phyloP scores from a whole-genome alignment of 116 monocot genomes.

The Phalaenopsis hybrid region DNA sequence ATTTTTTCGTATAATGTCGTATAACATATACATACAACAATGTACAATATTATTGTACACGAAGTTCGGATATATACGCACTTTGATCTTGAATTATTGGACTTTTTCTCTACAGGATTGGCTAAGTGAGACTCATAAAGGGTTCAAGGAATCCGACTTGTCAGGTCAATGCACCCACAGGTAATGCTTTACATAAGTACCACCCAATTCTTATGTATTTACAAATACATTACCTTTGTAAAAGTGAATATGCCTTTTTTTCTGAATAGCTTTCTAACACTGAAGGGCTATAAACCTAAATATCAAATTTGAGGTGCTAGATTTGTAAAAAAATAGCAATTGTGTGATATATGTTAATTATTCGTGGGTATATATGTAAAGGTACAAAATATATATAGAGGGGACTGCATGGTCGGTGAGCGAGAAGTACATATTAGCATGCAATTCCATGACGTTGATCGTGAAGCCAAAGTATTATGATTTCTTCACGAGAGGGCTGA shows the following conservation, averaged over 20 bases:
- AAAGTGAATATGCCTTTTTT: no score
- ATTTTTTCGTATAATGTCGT: no score
- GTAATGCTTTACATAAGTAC: background rate
- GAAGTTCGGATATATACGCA: no score
- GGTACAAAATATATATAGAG: slow-evolving; percentile 55
- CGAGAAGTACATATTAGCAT: slow-evolving; percentile 56
- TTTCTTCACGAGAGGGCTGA: slow-evolving; percentile 33
- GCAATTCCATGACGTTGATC: slow-evolving; percentile 39
- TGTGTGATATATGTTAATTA: no score
- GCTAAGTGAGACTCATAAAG: slow-evolving; percentile 31
- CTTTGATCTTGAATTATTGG: no score
- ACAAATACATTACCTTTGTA: no score
- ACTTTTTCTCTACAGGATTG: slow-evolving; percentile 25
- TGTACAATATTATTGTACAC: no score
- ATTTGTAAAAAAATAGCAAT: background rate
- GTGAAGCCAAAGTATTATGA: slow-evolving; percentile 31
- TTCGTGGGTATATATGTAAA: background rate
- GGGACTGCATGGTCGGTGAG: slow-evolving; percentile 64
- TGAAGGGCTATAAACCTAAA: background rate
- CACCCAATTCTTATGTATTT: no score
- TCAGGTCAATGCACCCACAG: slow-evolving; percentile 47
- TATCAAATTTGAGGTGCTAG: background rate
- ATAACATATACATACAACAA: no score
- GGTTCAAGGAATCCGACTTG: slow-evolving; percentile 54
- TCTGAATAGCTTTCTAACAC: background rate